These are phyloP conservation scores for Letharia lupina DNA, from an alignment of 495 filamentous ascomycete species.

Conservation along the genomic window DNA sequence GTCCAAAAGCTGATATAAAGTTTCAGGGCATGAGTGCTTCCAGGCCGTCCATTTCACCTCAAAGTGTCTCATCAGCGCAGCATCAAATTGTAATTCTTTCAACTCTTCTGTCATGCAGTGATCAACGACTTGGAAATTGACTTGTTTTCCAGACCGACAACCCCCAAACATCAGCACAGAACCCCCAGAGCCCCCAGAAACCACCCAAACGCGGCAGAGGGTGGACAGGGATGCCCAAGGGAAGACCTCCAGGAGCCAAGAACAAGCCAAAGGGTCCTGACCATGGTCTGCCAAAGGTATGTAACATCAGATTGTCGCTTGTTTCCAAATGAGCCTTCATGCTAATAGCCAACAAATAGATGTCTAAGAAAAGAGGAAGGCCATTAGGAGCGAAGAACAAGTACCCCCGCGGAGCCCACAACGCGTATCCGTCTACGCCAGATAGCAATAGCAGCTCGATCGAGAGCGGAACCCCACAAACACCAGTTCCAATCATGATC, in stretches of 20 bases:
- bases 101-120: not conserved
- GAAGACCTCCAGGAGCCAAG: slow-evolving; percentile 10
- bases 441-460: not conserved
- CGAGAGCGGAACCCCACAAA: not conserved
- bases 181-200: not conserved
- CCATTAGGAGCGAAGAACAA: not conserved
- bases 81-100: not conserved
- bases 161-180: not conserved
- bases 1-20: not conserved
- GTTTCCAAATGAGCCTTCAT: not conserved
- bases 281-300: not conserved
- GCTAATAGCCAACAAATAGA: not conserved
- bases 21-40: not conserved
- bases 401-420: not conserved
- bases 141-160: not conserved
- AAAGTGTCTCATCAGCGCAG: not conserved
- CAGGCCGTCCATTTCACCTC: not conserved
- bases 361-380: slow-evolving; percentile 1
- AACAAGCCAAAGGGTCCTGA: slow-evolving; percentile 8
- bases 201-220: not conserved
- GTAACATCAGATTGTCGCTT: not conserved
- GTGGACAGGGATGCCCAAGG: not conserved
- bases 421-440: not conserved
- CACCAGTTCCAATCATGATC: not conserved
- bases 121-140: not conserved